These are phyloP conservation scores for Rickenella mellea DNA, from an alignment of 768 basidiomycete species.

Conservation along the genomic window DNA sequence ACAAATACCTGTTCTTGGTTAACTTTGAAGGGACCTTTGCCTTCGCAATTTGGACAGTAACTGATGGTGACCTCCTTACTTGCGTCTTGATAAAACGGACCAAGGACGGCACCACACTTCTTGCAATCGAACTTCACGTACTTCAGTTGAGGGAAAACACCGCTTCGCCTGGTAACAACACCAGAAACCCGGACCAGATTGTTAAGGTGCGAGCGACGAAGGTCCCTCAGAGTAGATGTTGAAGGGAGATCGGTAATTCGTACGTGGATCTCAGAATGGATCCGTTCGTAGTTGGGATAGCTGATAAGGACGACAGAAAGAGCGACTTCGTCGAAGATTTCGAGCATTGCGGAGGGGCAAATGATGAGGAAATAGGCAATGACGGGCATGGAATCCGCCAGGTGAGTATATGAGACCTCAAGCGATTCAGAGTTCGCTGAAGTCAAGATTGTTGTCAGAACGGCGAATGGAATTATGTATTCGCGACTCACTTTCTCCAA, in stretches of 20 bases:
- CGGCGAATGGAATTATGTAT: background rate
- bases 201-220: slow-evolving; percentile 87
- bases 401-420: slow-evolving; percentile 95
- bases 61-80: slow-evolving; percentile 89
- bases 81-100: slow-evolving; percentile 97
- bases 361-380: slow-evolving; percentile 97
- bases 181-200: slow-evolving; percentile 92
- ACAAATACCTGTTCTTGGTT: slow-evolving; percentile 83
- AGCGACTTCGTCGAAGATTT: slow-evolving; percentile 93
- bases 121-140: slow-evolving; percentile 98
- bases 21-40: slow-evolving; percentile 90
- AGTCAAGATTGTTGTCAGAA: slow-evolving; percentile 5
- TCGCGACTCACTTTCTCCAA: slow-evolving; percentile 77
- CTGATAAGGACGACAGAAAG: slow-evolving; percentile 89
- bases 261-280: slow-evolving; percentile 96
- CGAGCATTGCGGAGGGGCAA: slow-evolving; percentile 85
- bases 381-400: slow-evolving; percentile 86
- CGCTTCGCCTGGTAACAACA: slow-evolving; percentile 90
- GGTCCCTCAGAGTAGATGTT: slow-evolving; percentile 82
- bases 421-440: slow-evolving; percentile 94
- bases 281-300: slow-evolving; percentile 93
- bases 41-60: slow-evolving; percentile 90
- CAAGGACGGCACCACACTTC: slow-evolving; percentile 88
- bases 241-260: slow-evolving; percentile 92
- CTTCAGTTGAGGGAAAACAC: slow-evolving; percentile 98